Evolutionary conservation across 202 grass and related monocot genomes (phyloP).

Genomic region (Eragrostis tef): DNA sequence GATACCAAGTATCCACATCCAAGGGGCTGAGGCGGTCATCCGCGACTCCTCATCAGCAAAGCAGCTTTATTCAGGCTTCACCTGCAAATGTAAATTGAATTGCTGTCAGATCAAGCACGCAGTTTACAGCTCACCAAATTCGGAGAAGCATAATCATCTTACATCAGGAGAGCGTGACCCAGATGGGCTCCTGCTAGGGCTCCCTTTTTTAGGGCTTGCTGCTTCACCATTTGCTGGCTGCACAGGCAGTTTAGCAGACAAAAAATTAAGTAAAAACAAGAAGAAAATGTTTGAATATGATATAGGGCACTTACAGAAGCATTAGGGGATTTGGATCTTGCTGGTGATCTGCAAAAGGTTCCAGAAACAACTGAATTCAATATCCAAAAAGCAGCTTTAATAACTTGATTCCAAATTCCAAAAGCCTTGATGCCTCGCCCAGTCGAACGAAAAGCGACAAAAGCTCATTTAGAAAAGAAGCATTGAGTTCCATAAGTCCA

Average conservation of each 20-base stretch:
- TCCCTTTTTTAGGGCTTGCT: slow-evolving; percentile 59
- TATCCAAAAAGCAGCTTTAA: slow-evolving; percentile 69
- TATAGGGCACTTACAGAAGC: slow-evolving; percentile 69
- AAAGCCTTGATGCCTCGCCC: slow-evolving; percentile 59
- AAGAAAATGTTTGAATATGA: not conserved
- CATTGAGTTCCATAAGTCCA: slow-evolving; percentile 43
- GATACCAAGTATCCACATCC: no score
- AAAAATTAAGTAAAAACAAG: not conserved
- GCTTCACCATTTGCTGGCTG: slow-evolving; percentile 67
- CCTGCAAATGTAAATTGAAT: slow-evolving; percentile 49
- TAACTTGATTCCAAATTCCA: slow-evolving; percentile 76
- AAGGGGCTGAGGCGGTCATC: not conserved
- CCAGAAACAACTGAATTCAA: slow-evolving; percentile 81
- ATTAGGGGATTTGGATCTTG: slow-evolving; percentile 80
- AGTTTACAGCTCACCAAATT: not conserved
- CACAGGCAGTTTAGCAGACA: slow-evolving; percentile 39
- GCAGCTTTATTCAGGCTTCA: slow-evolving; percentile 56
- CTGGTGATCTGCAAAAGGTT: slow-evolving; percentile 98
- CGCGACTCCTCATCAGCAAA: not conserved
- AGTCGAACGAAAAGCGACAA: slow-evolving; percentile 50
- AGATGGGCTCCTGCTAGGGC: slow-evolving; percentile 72
- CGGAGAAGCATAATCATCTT: slow-evolving; percentile 30
- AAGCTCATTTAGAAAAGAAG: slow-evolving; percentile 53
- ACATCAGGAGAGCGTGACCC: slow-evolving; percentile 57
- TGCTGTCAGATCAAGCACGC: not conserved